A percentile compares a stretch with the other conserved stretches of the same genome.
Evolutionary conservation across 1,139 yeast genomes (phyloP).

Genomic region (Lipomyces yarrowii): DNA sequence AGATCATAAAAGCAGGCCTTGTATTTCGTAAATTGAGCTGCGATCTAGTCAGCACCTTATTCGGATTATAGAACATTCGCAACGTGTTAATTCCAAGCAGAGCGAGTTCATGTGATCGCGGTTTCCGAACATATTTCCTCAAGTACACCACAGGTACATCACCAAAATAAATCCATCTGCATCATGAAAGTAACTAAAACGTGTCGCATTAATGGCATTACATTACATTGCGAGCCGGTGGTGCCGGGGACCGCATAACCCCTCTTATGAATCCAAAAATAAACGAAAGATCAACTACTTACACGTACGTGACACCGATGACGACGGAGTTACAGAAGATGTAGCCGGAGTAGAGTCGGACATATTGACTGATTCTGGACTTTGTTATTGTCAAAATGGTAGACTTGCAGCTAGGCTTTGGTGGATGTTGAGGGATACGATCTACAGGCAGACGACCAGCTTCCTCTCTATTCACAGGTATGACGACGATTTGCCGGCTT

Average conservation of each 20-base stretch:
- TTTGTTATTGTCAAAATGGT: neutral
- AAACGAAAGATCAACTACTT: neutral
- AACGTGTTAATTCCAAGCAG: neutral
- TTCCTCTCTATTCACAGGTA: neutral
- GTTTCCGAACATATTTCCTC: neutral
- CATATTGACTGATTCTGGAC: neutral
- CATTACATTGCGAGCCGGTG: neutral
- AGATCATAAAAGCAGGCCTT: constrained; percentile 46
- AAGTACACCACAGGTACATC: neutral
- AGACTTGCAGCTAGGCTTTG: neutral
- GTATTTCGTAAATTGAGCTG: constrained; percentile 20
- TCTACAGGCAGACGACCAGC: constrained; percentile 1
- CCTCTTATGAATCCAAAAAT: neutral
- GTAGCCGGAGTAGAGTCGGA: neutral
- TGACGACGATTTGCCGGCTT: neutral
- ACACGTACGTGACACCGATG: constrained; percentile 1
- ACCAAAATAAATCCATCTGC: neutral
- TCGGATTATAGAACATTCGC: neutral
- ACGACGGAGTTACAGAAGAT: neutral
- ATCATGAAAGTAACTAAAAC: neutral
- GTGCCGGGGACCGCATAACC: neutral
- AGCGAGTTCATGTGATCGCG: neutral
- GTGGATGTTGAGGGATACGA: neutral
- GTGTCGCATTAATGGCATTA: neutral
- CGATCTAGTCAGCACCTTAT: neutral